Evolutionary conservation across 2,329 filamentous ascomycete genomes (phyloP), one percentile per base, ranked within the genome.

Genomic region (Xylaria sp.): DNA sequence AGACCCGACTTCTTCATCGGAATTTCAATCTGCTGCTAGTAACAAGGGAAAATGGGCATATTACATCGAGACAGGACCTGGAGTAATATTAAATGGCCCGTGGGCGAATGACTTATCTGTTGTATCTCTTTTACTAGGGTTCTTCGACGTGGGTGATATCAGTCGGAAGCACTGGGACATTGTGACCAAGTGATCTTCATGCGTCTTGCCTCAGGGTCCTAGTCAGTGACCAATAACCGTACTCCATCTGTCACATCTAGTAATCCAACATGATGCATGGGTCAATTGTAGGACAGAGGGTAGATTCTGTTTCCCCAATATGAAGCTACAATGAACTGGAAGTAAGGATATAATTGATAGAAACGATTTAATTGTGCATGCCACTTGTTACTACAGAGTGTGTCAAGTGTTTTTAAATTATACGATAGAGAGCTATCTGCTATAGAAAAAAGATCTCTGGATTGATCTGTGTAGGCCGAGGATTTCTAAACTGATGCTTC

Each of bases 401-500:
- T 28, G 50, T 18, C 46, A 13, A 52, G 2, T 4, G 12, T 28
- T 31, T 4, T 28, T 28, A 8, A 18, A 52, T 15, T 15, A 23
- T 52, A 2, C 13, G 23, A 41, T 41, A 4, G 34, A 69, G 50
- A 41, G 64, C 61, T 1, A 67, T n/a, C 9, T 66, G 34, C 34
- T 9, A 37, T 37, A 9, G 34, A 2, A 37, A 10, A 37, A 37
- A 10, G 1, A 1, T 10, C 34, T 8, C 34, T 37, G 34, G 8
- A 37, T 37, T 9, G 34, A 37, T 37, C 8, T 37, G 10, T 37
- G 34, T 37, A 37, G 10, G 34, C 34, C 7, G 8, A 0, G 10
- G 7, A 4, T 37, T 37, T 8, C 69, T 28, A 67, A 60, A 61
- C 63, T 52, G 20, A 61, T 51, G 15, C 41, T 66, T 50, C 51